Evolutionary conservation across 2,329 filamentous ascomycete genomes (phyloP).

Genomic region (Graphiopsis chlorocephala): DNA sequence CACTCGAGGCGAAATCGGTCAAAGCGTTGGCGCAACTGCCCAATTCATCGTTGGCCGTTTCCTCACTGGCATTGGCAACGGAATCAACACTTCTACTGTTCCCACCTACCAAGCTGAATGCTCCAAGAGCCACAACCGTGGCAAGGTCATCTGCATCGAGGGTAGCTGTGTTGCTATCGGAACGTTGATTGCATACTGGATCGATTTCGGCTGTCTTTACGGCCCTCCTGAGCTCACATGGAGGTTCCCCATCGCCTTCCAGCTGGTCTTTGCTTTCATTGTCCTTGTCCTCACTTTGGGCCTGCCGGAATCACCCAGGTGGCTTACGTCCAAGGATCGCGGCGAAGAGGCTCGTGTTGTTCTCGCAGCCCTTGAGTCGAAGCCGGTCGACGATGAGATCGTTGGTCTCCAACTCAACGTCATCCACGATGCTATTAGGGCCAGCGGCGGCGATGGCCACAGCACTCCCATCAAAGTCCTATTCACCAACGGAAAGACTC

Average conservation of each 20-base stretch:
- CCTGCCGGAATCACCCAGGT: conserved; percentile 19
- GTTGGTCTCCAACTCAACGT: conserved; percentile 6
- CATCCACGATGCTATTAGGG: conserved; percentile 13
- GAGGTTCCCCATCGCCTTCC: conserved; percentile 16
- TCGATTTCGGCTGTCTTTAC: conserved; percentile 43
- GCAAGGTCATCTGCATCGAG: conserved; percentile 47
- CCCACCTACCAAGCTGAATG: conserved; percentile 51
- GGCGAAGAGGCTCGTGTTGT: conserved; percentile 11
- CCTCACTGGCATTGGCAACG: conserved; percentile 50
- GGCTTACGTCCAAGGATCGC: conserved; percentile 16
- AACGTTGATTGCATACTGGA: conserved; percentile 49
- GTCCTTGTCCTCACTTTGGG: conserved; percentile 15
- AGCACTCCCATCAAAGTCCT: conserved; percentile 11
- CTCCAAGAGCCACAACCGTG: conserved; percentile 48
- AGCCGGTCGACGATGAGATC: conserved; percentile 10
- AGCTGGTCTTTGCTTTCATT: conserved; percentile 15
- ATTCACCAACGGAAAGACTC: conserved; percentile 11
- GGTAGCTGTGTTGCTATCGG: conserved; percentile 50
- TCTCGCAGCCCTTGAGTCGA: conserved; percentile 3
- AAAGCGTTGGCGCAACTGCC: conserved; percentile 34
- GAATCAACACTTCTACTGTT: conserved; percentile 51
- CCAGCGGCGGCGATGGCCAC: conserved; percentile 3
- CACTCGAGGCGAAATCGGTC: conserved; percentile 20
- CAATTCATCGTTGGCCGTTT: conserved; percentile 49
- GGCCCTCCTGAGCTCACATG: conserved; percentile 17